Conservation (phyloP, 2,329 filamentous ascomycete species). For the Botrytis sinoallii region DNA sequence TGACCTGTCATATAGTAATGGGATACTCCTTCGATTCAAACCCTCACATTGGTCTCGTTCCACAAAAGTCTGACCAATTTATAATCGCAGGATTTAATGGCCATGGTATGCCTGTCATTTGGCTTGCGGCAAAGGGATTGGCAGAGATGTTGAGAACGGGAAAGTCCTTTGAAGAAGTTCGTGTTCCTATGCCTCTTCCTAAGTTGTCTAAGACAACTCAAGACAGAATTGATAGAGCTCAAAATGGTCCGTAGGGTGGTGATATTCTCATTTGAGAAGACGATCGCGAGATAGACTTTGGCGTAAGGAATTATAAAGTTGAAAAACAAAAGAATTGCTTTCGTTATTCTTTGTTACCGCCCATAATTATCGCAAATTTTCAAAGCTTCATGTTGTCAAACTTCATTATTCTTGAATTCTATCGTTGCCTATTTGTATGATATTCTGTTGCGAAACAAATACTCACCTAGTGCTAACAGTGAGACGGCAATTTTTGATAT, state of each 20-base stretch:
- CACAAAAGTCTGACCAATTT: not conserved
- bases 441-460: no score
- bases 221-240: conserved; percentile 14
- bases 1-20: not conserved
- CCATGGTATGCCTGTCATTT: conserved; percentile 27
- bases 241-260: not conserved
- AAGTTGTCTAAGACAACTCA: conserved; percentile 35
- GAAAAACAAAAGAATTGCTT: no score
- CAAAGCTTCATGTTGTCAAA: no score
- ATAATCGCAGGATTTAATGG: conserved; percentile 19
- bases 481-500: no score
- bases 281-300: not conserved
- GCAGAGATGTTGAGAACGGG: conserved; percentile 42
- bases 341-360: no score
- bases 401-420: fast-evolving
- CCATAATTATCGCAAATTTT: no score
- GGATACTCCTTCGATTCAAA: conserved; percentile 13
- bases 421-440: no score
- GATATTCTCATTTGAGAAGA: not conserved
- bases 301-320: not conserved
- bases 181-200: conserved; percentile 34
- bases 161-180: conserved; percentile 38
- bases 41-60: conserved; percentile 7
- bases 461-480: no score
- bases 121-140: conserved; percentile 42